Conservation (phyloP, 2,329 filamentous ascomycete genomes). For the Metarhizium brunneum region DNA sequence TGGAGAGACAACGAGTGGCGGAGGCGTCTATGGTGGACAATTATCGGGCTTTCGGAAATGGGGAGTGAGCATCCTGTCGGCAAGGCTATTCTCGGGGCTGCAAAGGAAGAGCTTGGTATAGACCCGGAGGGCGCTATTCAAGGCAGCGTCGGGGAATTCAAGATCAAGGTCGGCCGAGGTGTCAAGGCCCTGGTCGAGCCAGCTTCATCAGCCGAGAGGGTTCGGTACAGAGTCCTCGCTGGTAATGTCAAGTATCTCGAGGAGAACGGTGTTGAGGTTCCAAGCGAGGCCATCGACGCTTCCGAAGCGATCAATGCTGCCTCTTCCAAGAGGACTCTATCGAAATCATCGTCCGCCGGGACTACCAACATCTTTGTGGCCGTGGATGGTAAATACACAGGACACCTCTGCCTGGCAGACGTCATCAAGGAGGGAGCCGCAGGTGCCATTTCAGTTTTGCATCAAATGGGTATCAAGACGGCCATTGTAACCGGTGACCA, state of each 20-base stretch:
- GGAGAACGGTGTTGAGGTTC: constrained; percentile 59
- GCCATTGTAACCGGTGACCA: constrained; percentile 95
- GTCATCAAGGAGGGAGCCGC: constrained; percentile 82
- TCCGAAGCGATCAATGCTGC: constrained; percentile 49
- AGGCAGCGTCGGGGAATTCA: constrained; percentile 78
- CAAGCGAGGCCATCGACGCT: constrained; percentile 52
- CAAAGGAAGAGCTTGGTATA: constrained; percentile 66
- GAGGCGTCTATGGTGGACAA: constrained; percentile 83
- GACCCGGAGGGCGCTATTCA: constrained; percentile 66
- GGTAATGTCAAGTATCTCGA: constrained; percentile 74
- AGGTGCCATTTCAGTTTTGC: constrained; percentile 71
- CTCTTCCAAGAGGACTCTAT: constrained; percentile 20
- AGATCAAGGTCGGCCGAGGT: constrained; percentile 73
- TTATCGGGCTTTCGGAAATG: constrained; percentile 91
- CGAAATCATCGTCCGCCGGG: constrained; percentile 38
- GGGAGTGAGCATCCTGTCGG: constrained; percentile 93
- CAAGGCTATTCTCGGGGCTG: constrained; percentile 70
- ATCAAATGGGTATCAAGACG: constrained; percentile 75
- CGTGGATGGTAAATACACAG: constrained; percentile 72
- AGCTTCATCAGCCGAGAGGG: constrained; percentile 53
- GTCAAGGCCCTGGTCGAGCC: constrained; percentile 78
- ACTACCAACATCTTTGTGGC: constrained; percentile 89
- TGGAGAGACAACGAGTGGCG: constrained; percentile 65
- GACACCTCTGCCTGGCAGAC: constrained; percentile 76
- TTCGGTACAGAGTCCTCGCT: constrained; percentile 69